Conservation (phyloP, 768 basidiomycete species). For the Tulasnella sp. region DNA sequence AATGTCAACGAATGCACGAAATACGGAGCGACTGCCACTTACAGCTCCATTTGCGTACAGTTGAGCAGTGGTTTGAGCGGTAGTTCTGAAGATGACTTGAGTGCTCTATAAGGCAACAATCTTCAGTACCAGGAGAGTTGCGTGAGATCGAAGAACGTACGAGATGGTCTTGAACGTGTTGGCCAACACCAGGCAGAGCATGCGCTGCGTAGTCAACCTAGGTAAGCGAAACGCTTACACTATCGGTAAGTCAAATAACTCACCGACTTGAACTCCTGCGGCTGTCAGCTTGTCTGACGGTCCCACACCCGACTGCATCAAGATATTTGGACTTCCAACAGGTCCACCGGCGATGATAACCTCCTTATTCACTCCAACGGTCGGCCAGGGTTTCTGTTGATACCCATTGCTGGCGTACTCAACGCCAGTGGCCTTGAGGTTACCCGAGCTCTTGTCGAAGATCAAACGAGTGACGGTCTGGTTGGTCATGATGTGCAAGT, state of each 20-base stretch:
- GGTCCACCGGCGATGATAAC: conserved; percentile 51
- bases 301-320: conserved; percentile 64
- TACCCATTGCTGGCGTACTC: conserved; percentile 51
- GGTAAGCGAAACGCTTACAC: not conserved
- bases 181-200: conserved; percentile 63
- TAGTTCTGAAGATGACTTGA: conserved; percentile 48
- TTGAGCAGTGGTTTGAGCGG: conserved; percentile 47
- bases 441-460: conserved; percentile 48
- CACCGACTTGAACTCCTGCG: conserved; percentile 47
- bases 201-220: conserved; percentile 38
- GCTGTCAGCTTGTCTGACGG: conserved; percentile 55
- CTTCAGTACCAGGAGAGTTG: too few species aligned
- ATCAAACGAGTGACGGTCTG: conserved; percentile 60
- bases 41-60: conserved; percentile 42
- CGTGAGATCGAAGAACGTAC: conserved; percentile 40
- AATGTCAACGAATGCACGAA: not conserved
- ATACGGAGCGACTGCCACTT: not conserved
- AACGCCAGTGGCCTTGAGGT: conserved; percentile 49
- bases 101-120: conserved; percentile 42
- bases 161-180: conserved; percentile 61
- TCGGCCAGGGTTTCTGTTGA: conserved; percentile 41
- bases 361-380: conserved; percentile 57
- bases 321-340: conserved; percentile 58
- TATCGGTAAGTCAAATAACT: not conserved
- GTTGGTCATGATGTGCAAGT: conserved; percentile 65